Evolutionary conservation across 768 basidiomycete genomes (phyloP), one percentile per base, ranked within the genome.

Genomic region (Collybiopsis luxurians): DNA sequence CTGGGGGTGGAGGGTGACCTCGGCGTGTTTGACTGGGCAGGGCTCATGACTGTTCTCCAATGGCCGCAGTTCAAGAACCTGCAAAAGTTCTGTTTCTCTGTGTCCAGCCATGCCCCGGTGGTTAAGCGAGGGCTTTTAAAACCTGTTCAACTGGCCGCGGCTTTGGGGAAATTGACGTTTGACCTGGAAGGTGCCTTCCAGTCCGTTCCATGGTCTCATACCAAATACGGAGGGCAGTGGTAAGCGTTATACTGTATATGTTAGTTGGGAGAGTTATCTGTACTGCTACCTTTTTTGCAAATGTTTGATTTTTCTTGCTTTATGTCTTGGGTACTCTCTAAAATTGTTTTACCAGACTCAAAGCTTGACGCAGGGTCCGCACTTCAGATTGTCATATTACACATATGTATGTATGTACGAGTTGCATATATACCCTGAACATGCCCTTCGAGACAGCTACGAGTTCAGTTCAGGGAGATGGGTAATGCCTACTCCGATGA

Each of bases 21-120:
- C 7, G 40, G 13, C n/a, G 53, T 40, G 11, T 44, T 54, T 54
- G 53, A 54, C n/a, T 54, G 53, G 53, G 21, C 13, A 9, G 53
- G 40, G n/a, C 27, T 54, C 6, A 13, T 45, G 7, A 23, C 17
- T 43, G 53, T 54, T 11, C 53, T 54, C 42, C 53, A 54, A 27
- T 26, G 31, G 27, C 53, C 53, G 10, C 43, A 19, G 15, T 54
- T 54, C 24, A 30, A 44, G 27, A 45, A 36, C n/a, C 40, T 54
- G 21, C 40, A 27, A 9, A 21, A 26, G 31, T 31, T 54, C 10
- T 31, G 31, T 31, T 36, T 54, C 19, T 15, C 53, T 2, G 53
- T 54, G 9, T 42, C 51, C 2, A 36, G 42, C 7, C 53, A 51
- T 39, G n/a, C 21, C 21, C 3, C 11, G 6, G 50, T 51, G 36